These are phyloP conservation scores for Populus pruinosa DNA, from an alignment of 345 rosid species.

Conservation along the genomic window DNA sequence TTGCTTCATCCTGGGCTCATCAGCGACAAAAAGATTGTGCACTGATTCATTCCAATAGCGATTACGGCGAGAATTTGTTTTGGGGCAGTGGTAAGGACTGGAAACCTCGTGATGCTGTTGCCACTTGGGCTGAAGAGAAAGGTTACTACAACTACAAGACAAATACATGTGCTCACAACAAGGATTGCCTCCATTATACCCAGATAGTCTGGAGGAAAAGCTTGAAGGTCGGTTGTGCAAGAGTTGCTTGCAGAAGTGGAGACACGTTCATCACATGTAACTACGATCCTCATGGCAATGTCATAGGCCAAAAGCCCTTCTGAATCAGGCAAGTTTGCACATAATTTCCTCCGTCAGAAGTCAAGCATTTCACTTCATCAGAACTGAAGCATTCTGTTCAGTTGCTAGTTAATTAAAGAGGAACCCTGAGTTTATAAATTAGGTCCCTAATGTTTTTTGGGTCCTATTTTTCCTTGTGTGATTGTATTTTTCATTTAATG, in stretches of 20 bases:
- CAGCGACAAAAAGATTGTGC: constrained; percentile 41
- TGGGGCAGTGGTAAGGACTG: constrained; percentile 62
- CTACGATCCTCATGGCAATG: constrained; percentile 67
- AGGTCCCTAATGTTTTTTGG: not conserved
- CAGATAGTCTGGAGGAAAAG: constrained; percentile 68
- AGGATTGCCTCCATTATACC: constrained; percentile 56
- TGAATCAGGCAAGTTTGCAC: constrained; percentile 9
- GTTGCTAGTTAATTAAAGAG: too few relatives aligned
- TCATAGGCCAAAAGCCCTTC: constrained; percentile 57
- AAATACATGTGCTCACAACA: constrained; percentile 37
- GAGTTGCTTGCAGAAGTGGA: constrained; percentile 38
- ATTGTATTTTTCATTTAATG: too few relatives aligned
- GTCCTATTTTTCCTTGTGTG: too few relatives aligned
- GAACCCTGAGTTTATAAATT: not conserved
- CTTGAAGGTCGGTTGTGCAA: constrained; percentile 52
- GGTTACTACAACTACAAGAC: constrained; percentile 36
- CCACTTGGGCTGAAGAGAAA: constrained; percentile 52
- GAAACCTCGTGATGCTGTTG: constrained; percentile 45
- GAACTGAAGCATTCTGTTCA: too few relatives aligned
- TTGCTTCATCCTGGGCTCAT: constrained; percentile 41
- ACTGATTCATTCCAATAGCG: constrained; percentile 46
- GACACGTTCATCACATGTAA: constrained; percentile 53
- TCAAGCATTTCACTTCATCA: too few relatives aligned
- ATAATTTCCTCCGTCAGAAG: too few relatives aligned
- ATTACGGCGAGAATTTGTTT: constrained; percentile 60